Evolutionary conservation across 192 early-diverging fungal species (phyloP), one percentile per base, ranked within the genome.

Genomic region (Backusella parvicylindrica): DNA sequence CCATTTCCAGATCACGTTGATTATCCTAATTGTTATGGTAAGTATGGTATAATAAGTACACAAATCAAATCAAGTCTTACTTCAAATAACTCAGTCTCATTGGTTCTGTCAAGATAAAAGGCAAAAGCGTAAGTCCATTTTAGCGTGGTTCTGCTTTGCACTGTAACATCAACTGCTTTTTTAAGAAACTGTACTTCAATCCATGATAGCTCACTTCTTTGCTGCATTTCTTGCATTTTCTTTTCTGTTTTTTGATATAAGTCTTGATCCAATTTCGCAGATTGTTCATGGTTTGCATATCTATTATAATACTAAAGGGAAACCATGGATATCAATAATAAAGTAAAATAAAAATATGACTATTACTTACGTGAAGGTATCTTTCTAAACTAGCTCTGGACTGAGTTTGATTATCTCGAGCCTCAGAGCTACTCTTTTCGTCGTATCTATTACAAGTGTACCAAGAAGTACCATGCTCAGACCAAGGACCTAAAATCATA

Each of bases 81-180:
- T 68, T 99, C 97, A 83, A 99, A 99, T 32, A 99, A 81, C 18
- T 86, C 92, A 8, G 95, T 97, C 80, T 91, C 82, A 85, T 99
- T 99, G 79, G 89, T 89, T 47, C 89, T 84, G 6, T 81, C 76
- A 77, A 99, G 89, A 75, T 97, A 99, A 85, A 94, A 99, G 0
- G 96, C 98, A 81, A 99, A 94, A 15, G 91, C 92, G 82, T 98
- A 99, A 1, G 97, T 96, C 98, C 98, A 99, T 78, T 95, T 98
- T 31, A 99, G 86, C 0, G 96, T 98, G 81, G 85, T 91, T 75
- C 98, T 94, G 75, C 96, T 94, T 69, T 93, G 81, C 18, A 96
- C 88, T 40, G 98, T 88, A 0, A 93, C 92, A 71, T 96, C 94
- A 53, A 96, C 95, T 13, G 97, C 97, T 43, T 92, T 93, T 64